Evolutionary conservation across 2,329 filamentous ascomycete species (phyloP).

Genomic region (Cyphellophora europaea): DNA sequence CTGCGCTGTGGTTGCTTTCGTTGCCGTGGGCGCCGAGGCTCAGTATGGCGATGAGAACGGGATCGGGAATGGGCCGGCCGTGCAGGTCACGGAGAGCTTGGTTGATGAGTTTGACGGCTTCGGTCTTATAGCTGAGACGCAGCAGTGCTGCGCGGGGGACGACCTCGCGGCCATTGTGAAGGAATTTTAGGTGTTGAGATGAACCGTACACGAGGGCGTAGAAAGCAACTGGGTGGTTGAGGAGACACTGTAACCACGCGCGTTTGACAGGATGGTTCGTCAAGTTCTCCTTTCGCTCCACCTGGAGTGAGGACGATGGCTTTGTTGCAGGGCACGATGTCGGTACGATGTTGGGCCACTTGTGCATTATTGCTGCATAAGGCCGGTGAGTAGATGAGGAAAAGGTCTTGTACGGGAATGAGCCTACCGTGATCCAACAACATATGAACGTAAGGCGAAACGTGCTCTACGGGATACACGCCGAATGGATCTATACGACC

Average conservation of each 20-base stretch:
- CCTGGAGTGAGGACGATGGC: no score
- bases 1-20: conserved; percentile 4
- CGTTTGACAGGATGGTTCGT: conserved; percentile 9
- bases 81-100: conserved; percentile 5
- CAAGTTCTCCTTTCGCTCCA: no score
- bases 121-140: conserved; percentile 10
- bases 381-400: not conserved
- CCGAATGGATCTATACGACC: conserved; percentile 11
- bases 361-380: conserved; percentile 6
- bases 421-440: no score
- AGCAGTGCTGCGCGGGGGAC: conserved; percentile 7
- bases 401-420: no score
- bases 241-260: conserved; percentile 11
- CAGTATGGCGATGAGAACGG: conserved; percentile 10
- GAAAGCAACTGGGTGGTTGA: conserved; percentile 12
- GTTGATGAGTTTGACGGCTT: conserved; percentile 13
- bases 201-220: conserved; percentile 13
- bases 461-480: not conserved
- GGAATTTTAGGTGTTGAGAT: conserved; percentile 8
- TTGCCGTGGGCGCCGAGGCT: conserved; percentile 9
- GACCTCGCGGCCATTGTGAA: conserved; percentile 8
- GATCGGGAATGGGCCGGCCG: conserved; percentile 6
- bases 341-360: conserved; percentile 13
- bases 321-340: no score
- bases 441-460: not conserved